A percentile compares a stretch with the other conserved stretches of the same genome.
phyloP scores from a whole-genome alignment of 2,329 filamentous ascomycete genomes.

The Verticillium nubilum region DNA sequence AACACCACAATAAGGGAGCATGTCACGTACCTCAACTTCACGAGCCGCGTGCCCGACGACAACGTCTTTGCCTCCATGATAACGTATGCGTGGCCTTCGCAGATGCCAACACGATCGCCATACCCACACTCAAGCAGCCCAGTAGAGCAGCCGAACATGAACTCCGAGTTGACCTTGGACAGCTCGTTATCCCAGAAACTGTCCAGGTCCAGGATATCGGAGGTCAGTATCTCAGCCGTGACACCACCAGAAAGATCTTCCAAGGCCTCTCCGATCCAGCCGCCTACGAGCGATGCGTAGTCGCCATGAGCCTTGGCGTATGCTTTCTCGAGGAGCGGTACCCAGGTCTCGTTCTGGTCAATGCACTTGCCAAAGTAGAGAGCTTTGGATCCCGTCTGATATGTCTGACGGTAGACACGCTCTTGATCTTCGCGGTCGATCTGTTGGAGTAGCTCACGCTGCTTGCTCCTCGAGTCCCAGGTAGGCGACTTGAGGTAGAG shows the following conservation, averaged over 20 bases:
- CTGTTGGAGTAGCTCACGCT: constrained; percentile 68
- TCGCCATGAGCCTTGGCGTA: constrained; percentile 82
- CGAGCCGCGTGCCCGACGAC: constrained; percentile 46
- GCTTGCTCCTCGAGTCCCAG: constrained; percentile 73
- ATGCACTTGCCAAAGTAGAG: constrained; percentile 74
- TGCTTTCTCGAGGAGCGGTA: constrained; percentile 75
- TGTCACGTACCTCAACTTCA: constrained; percentile 35
- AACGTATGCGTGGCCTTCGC: constrained; percentile 54
- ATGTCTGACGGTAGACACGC: constrained; percentile 62
- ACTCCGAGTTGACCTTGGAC: constrained; percentile 73
- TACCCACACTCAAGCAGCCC: constrained; percentile 60
- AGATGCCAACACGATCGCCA: constrained; percentile 53
- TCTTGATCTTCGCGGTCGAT: constrained; percentile 70
- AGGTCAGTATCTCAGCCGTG: constrained; percentile 61
- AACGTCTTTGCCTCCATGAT: constrained; percentile 53
- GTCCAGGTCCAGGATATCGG: constrained; percentile 71
- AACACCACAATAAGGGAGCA: neutral
- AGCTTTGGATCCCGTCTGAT: constrained; percentile 71
- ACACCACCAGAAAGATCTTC: constrained; percentile 64
- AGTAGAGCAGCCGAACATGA: constrained; percentile 67
- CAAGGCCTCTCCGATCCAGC: constrained; percentile 59
- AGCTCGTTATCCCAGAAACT: constrained; percentile 81
- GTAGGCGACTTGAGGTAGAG: constrained; percentile 77
- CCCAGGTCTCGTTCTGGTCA: constrained; percentile 76
- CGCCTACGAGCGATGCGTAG: constrained; percentile 64